Percentiles rank a stretch among this genome's conserved stretches.
These are phyloP conservation scores for Dipodascus albidus DNA, from an alignment of 805 yeast species.

Conservation along the genomic window DNA sequence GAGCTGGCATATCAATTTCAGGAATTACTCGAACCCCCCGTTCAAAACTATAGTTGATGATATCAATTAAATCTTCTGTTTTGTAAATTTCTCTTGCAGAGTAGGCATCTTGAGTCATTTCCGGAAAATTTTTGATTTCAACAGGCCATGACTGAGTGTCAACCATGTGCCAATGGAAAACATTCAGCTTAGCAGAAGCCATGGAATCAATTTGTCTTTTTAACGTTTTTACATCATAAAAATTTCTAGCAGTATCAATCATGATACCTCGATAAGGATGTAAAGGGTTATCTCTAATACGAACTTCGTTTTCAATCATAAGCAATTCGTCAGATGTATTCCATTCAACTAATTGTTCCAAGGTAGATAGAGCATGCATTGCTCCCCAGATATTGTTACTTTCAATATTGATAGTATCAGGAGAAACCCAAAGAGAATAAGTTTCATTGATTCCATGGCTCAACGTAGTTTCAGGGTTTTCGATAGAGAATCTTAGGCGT, in stretches of 20 bases:
- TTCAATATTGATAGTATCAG: slow-evolving; percentile 16
- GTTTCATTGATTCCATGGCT: slow-evolving; percentile 30
- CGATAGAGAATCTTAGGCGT: slow-evolving; percentile 10
- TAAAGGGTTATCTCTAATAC: slow-evolving; percentile 27
- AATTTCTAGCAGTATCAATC: slow-evolving; percentile 32
- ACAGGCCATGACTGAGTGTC: slow-evolving; percentile 35
- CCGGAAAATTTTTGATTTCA: slow-evolving; percentile 24
- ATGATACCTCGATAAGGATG: slow-evolving; percentile 31
- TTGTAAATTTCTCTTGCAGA: slow-evolving; percentile 25
- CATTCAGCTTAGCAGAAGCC: slow-evolving; percentile 30
- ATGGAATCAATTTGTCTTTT: slow-evolving; percentile 29
- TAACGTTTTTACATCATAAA: slow-evolving; percentile 20
- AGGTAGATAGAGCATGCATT: slow-evolving; percentile 30
- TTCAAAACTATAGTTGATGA: slow-evolving; percentile 25
- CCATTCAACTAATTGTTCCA: slow-evolving; percentile 28
- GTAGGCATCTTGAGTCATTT: slow-evolving; percentile 31
- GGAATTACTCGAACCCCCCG: slow-evolving; percentile 33
- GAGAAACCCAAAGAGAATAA: slow-evolving; percentile 20
- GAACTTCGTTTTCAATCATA: slow-evolving; percentile 25
- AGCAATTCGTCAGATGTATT: slow-evolving; percentile 18
- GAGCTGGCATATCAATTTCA: slow-evolving; percentile 34
- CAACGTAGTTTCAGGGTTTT: slow-evolving; percentile 20
- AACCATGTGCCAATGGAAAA: slow-evolving; percentile 31
- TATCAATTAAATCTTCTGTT: slow-evolving; percentile 19
- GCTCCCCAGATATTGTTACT: slow-evolving; percentile 34